Percentiles rank a stretch among this genome's conserved stretches.
These are phyloP conservation scores for Teratosphaeria viscida DNA, from an alignment of 2,329 filamentous ascomycete genomes.

Conservation along the genomic window DNA sequence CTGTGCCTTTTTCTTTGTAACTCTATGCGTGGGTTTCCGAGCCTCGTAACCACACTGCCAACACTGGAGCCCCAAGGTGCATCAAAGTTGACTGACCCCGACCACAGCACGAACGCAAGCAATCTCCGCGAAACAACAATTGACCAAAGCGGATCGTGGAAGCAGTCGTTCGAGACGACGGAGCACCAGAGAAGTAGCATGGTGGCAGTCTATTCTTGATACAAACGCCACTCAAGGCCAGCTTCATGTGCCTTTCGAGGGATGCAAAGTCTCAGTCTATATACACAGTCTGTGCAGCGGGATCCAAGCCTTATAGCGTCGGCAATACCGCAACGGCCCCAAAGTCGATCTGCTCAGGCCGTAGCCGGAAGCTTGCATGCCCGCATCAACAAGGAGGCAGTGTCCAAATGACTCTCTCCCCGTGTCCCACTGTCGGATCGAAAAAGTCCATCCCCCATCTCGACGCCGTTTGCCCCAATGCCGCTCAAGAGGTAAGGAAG, in stretches of 20 bases:
- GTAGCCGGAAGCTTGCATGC: background rate
- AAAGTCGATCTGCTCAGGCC: background rate
- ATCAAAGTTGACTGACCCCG: background rate
- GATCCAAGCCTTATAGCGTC: background rate
- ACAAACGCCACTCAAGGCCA: background rate
- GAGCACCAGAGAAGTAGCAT: background rate
- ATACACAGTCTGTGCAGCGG: conserved; percentile 1
- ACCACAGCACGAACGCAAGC: too few relatives aligned
- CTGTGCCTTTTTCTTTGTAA: background rate
- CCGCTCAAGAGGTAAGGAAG: background rate
- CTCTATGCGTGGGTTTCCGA: background rate
- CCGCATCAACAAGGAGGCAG: background rate
- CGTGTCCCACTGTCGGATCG: background rate
- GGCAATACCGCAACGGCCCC: background rate
- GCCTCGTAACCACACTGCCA: background rate
- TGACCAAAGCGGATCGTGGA: background rate
- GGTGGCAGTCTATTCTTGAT: background rate
- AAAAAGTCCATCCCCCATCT: background rate
- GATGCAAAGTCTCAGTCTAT: conserved; percentile 1
- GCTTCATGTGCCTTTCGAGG: background rate
- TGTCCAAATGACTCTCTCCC: background rate
- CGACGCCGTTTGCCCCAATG: background rate
- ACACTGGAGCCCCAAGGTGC: background rate
- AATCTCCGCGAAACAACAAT: too few relatives aligned
- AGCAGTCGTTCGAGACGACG: background rate